Percentiles rank a stretch among this genome's conserved stretches.
Evolutionary conservation across 139 green algal species (phyloP).

Genomic region (Pedinophyceae sp.): DNA sequence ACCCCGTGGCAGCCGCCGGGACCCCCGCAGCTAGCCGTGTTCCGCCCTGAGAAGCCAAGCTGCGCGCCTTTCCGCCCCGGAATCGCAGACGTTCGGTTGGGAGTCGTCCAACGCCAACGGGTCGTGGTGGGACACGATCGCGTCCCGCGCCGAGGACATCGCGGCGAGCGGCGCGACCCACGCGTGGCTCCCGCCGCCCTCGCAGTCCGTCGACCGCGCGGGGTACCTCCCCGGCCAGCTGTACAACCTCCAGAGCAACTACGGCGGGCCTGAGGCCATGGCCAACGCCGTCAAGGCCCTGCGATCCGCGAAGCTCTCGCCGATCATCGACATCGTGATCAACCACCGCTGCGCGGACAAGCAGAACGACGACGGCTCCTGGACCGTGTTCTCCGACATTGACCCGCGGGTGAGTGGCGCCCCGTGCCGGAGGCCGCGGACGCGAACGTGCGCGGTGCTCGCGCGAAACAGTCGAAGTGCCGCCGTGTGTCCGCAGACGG

Average conservation of each 20-base stretch:
- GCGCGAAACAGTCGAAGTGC: not conserved
- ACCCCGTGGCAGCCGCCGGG: too few species aligned
- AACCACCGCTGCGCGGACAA: conserved; percentile 24
- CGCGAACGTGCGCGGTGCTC: conserved; percentile 10
- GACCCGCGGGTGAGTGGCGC: not conserved
- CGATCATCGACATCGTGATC: conserved; percentile 34
- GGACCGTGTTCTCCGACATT: conserved; percentile 10
- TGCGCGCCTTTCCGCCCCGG: too few species aligned
- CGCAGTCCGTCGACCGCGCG: conserved; percentile 8
- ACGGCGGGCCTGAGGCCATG: conserved; percentile 14
- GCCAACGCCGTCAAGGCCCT: conserved; percentile 6
- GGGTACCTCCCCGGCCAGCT: conserved; percentile 10
- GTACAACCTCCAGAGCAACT: conserved; percentile 13
- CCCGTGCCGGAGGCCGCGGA: not conserved
- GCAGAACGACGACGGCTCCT: conserved; percentile 17
- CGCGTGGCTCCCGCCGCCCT: conserved; percentile 31
- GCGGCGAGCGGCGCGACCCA: conserved; percentile 24
- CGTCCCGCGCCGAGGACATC: too few species aligned
- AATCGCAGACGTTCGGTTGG: too few species aligned
- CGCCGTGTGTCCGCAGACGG: conserved; percentile 8
- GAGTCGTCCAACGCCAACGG: too few species aligned
- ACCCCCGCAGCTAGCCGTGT: too few species aligned
- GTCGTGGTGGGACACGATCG: too few species aligned
- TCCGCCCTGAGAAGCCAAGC: too few species aligned
- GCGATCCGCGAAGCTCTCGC: conserved; percentile 12